phyloP scores from a whole-genome alignment of 2,329 filamentous ascomycete genomes.

The Apiospora phragmitis region DNA sequence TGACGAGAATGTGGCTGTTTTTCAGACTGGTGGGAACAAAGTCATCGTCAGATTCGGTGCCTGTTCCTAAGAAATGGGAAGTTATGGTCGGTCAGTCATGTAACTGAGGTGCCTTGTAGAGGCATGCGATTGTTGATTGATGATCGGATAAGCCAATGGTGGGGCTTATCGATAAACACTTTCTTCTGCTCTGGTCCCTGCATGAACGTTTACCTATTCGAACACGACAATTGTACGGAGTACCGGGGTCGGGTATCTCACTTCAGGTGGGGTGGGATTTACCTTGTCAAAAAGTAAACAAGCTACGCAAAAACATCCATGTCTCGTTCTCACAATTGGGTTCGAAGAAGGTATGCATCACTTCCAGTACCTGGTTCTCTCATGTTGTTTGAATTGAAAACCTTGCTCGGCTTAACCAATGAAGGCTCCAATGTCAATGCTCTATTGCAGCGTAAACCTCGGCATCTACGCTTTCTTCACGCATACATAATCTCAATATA shows the following conservation, averaged over 20 bases:
- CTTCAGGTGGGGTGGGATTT: not conserved
- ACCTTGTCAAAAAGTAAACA: not conserved
- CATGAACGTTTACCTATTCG: constrained; percentile 2
- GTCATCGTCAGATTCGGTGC: not conserved
- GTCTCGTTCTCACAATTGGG: not conserved
- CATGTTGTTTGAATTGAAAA: no score
- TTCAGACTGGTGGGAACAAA: not conserved
- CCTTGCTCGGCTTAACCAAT: no score
- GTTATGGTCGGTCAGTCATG: not conserved
- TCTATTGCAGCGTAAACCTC: not conserved
- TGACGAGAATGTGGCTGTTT: not conserved
- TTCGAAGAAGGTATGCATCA: not conserved
- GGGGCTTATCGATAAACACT: constrained; percentile 4
- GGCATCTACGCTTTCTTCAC: not conserved
- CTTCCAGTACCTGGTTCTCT: no score
- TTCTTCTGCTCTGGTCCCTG: not conserved
- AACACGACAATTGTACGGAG: not conserved
- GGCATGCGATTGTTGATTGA: not conserved
- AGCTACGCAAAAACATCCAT: not conserved
- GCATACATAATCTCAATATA: not conserved
- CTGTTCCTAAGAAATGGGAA: not conserved
- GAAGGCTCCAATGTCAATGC: no score
- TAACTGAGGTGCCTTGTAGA: not conserved
- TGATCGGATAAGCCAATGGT: constrained; percentile 6
- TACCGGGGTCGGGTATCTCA: not conserved